Conservation (phyloP, 2,329 filamentous ascomycete species). For the Aureobasidium leucospermi region DNA sequence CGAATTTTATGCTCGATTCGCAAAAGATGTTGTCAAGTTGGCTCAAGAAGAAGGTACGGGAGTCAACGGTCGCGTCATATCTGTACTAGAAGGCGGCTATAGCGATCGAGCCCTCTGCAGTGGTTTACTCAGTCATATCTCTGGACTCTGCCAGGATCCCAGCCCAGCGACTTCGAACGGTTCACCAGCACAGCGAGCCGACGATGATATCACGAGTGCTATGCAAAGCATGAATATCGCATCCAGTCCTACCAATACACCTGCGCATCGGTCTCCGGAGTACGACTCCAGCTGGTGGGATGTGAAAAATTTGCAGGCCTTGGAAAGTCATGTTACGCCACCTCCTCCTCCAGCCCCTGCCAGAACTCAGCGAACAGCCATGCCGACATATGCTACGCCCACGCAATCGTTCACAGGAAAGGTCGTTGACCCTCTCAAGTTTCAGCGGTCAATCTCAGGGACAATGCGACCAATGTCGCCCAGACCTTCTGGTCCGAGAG, state of each 20-base stretch:
- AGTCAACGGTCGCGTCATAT: constrained; percentile 80
- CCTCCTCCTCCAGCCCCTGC: constrained; percentile 44
- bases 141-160: constrained; percentile 61
- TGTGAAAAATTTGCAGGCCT: constrained; percentile 53
- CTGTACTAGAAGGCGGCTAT: constrained; percentile 92
- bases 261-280: constrained; percentile 24
- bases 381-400: constrained; percentile 74
- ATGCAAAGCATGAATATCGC: constrained; percentile 11
- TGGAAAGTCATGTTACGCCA: constrained; percentile 55
- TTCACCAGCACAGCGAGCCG: not conserved
- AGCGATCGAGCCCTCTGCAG: constrained; percentile 85
- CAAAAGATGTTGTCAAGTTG: constrained; percentile 73
- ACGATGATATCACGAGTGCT: constrained; percentile 3
- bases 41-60: constrained; percentile 70
- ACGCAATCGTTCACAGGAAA: constrained; percentile 84
- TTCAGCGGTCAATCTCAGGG: constrained; percentile 57
- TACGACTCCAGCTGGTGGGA: constrained; percentile 42
- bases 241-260: constrained; percentile 17
- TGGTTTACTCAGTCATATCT: constrained; percentile 83
- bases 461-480: constrained; percentile 36
- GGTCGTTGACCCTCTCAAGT: constrained; percentile 59
- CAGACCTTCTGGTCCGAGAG: constrained; percentile 49
- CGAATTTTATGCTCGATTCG: constrained; percentile 89
- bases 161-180: not conserved
- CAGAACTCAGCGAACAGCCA: constrained; percentile 49